These are phyloP conservation scores for Gentiana macrophylla DNA, from an alignment of 257 asterid species.

Conservation along the genomic window DNA sequence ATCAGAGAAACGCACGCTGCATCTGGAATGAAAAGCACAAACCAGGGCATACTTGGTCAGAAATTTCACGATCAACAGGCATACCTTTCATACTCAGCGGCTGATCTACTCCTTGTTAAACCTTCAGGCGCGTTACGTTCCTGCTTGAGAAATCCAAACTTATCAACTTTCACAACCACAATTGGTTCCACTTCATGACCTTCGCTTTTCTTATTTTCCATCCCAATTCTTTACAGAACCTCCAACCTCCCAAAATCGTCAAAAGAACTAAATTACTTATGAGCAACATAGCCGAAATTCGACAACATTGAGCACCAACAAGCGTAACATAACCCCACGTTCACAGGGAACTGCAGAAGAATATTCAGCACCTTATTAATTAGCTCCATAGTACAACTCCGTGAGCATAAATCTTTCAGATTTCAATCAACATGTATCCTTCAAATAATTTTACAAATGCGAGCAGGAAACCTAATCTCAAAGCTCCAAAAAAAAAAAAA, in stretches of 20 bases:
- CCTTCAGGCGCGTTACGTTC: conserved; percentile 54
- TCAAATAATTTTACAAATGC: too few species aligned
- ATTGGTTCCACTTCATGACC: conserved; percentile 48
- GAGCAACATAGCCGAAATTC: conserved; percentile 17
- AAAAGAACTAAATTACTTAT: conserved; percentile 8
- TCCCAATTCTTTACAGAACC: conserved; percentile 17
- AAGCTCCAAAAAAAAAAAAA: too few species aligned
- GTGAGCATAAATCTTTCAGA: too few species aligned
- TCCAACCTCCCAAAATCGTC: conserved; percentile 15
- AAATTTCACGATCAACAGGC: not conserved
- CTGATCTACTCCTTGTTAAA: conserved; percentile 48
- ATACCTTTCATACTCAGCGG: conserved; percentile 70
- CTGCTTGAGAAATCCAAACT: conserved; percentile 36
- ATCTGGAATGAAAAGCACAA: too few species aligned
- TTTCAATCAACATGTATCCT: too few species aligned
- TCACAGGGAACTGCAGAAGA: conserved; percentile 6
- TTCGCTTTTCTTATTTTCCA: conserved; percentile 73
- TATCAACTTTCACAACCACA: conserved; percentile 49
- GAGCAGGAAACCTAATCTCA: too few species aligned
- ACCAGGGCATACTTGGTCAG: too few species aligned
- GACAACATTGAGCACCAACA: conserved; percentile 17
- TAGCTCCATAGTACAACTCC: too few species aligned
- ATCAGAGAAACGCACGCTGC: too few species aligned
- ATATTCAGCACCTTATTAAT: too few species aligned
- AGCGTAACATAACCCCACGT: conserved; percentile 9